Base-by-base conservation (phyloP, 1,284 basidiomycete species). In the Cystobasidium sp. region DNA sequence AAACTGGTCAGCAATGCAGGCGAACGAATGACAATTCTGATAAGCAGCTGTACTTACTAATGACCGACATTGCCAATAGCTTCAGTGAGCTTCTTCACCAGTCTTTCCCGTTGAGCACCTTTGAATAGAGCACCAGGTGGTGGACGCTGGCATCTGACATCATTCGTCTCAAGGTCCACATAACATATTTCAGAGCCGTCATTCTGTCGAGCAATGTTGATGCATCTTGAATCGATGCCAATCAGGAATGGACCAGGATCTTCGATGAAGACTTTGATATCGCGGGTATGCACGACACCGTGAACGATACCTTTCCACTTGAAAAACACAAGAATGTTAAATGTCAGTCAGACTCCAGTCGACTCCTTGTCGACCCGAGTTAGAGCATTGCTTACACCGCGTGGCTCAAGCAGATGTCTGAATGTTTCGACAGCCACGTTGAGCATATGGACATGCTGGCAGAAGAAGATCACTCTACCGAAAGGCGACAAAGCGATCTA, bases 161-260 rank as follows among this genome's bases (percentile, higher is more conserved):
- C 93, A 84, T 97, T 96, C 82, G 93, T 92, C 82, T 98, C 96
- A 78, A 98, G 84, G 83, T 98, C 96, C 76, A 93, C 90, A 51
- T 97, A 85, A 81, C 92, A 94, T 44, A 97, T 90, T 82, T 96
- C 94, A 0, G 91, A 84, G 0, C 89, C 85, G 6, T 77, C 41
- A 8, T 49, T 65, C 31, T 63, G 37, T 90, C 88, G 55, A 91
- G 79, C 85, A 78, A 91, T 88, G 82, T 93, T 91, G 72, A 92
- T 87, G 44, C 91, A 89, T 82, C 97, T 91, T 1, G 91, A 92
- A 37, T 93, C 89, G 71, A 97, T 86, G 52, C 93, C 95, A 81
- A 98, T 88, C 79, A 98, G 92, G 89, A 93, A 98, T 74, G 94
- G 86, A 53, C 87, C 87, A 0, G 86, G 94, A 76, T 88, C 86